phyloP scores from a whole-genome alignment of 257 asterid genomes.

The Solanum peruvianum region DNA sequence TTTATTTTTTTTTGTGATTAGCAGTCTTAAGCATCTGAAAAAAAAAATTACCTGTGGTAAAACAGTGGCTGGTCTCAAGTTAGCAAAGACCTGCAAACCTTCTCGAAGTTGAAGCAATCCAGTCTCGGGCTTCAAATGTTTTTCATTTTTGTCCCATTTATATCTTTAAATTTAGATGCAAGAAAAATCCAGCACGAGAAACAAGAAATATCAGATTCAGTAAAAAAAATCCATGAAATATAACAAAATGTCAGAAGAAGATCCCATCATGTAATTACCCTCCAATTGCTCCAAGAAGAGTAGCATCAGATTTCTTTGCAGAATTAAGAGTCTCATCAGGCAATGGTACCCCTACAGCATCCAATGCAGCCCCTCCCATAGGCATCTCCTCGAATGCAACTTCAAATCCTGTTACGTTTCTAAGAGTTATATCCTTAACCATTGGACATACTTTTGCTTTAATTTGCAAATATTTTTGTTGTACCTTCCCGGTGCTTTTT shows the following conservation, averaged over 20 bases:
- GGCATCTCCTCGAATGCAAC: slow-evolving; percentile 87
- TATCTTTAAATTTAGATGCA: slow-evolving; percentile 36
- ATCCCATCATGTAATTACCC: slow-evolving; percentile 36
- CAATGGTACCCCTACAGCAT: slow-evolving; percentile 85
- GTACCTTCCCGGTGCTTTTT: not conserved
- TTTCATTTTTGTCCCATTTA: slow-evolving; percentile 94
- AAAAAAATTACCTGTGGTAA: slow-evolving; percentile 61
- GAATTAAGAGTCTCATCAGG: slow-evolving; percentile 80
- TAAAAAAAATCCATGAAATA: not conserved
- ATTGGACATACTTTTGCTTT: not conserved
- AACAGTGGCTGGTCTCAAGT: slow-evolving; percentile 94
- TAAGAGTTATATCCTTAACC: not conserved
- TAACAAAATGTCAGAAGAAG: not conserved
- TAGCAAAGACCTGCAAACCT: slow-evolving; percentile 90
- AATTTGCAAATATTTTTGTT: not conserved
- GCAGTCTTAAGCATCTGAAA: not conserved
- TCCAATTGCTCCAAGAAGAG: slow-evolving; percentile 98
- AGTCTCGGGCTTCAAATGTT: slow-evolving; percentile 93
- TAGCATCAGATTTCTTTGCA: slow-evolving; percentile 82
- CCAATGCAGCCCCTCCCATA: slow-evolving; percentile 92
- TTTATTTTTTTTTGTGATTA: not conserved
- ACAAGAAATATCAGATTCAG: not conserved
- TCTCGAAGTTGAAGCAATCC: slow-evolving; percentile 95
- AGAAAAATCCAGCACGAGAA: not conserved
- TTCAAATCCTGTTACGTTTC: slow-evolving; percentile 39